phyloP scores from a whole-genome alignment of 768 basidiomycete species.

The Mycena galericulata region DNA sequence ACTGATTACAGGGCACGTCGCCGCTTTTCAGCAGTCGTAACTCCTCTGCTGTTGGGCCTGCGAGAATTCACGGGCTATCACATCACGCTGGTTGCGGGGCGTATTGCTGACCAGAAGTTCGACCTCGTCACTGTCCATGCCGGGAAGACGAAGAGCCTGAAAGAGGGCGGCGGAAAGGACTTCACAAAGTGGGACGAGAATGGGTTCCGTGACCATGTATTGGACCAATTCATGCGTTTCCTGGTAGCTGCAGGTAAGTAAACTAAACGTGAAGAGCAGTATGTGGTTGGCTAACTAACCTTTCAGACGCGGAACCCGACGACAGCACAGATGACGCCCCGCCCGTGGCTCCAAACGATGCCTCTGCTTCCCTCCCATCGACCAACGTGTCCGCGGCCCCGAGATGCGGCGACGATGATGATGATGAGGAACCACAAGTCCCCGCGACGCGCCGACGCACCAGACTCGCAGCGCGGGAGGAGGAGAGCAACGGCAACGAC shows the following conservation, averaged over 20 bases:
- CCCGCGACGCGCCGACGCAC: too few species aligned
- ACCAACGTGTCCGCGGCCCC: too few species aligned
- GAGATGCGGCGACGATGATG: too few species aligned
- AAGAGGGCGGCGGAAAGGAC: neutral
- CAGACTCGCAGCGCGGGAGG: too few species aligned
- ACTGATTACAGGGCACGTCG: too few species aligned
- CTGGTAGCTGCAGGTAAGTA: neutral
- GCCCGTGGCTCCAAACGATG: too few species aligned
- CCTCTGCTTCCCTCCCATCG: too few species aligned
- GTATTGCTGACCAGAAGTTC: neutral
- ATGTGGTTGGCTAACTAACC: too few species aligned
- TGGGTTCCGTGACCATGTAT: neutral
- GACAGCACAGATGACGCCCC: too few species aligned
- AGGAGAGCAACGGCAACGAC: too few species aligned
- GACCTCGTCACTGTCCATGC: neutral
- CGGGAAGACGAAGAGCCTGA: neutral
- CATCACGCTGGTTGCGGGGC: neutral
- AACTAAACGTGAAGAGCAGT: neutral
- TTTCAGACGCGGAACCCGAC: too few species aligned
- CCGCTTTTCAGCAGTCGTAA: neutral
- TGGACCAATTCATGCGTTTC: neutral
- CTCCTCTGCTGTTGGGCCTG: neutral
- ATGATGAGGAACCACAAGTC: too few species aligned
- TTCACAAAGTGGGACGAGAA: neutral
- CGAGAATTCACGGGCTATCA: neutral